phyloP scores from a whole-genome alignment of 2,329 filamentous ascomycete species.

The Clonostachys byssicola region DNA sequence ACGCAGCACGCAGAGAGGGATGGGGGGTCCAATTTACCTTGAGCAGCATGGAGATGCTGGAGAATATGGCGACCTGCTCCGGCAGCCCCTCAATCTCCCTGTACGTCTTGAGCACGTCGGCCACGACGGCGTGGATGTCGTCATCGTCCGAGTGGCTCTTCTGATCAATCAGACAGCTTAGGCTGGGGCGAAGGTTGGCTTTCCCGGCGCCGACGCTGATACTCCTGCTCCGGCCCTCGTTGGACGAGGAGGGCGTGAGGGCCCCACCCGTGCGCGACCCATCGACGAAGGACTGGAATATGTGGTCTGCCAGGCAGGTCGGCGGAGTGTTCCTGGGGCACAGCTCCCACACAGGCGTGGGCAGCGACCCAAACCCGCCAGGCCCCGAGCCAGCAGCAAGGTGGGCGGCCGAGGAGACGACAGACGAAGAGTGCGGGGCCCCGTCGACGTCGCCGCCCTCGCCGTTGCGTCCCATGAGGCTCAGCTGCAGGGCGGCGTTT shows the following conservation, averaged over 20 bases:
- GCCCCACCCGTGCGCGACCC: conserved; percentile 9
- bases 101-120: conserved; percentile 19
- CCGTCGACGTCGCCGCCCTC: not conserved
- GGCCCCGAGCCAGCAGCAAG: not conserved
- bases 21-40: conserved; percentile 10
- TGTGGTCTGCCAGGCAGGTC: conserved; percentile 17
- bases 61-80: conserved; percentile 22
- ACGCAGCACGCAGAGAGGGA: not conserved
- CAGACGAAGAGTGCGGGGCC: not conserved
- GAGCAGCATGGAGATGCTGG: conserved; percentile 17
- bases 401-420: not conserved
- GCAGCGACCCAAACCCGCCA: not conserved
- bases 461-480: conserved; percentile 12
- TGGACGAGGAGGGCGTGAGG: conserved; percentile 1
- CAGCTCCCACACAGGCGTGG: conserved; percentile 12
- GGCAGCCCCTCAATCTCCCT: conserved; percentile 19
- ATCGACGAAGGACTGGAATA: conserved; percentile 18
- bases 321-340: conserved; percentile 13
- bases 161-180: conserved; percentile 14
- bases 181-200: conserved; percentile 10
- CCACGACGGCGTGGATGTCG: conserved; percentile 22
- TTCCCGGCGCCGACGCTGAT: not conserved
- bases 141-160: conserved; percentile 12
- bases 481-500: conserved; percentile 19
- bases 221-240: not conserved